A percentile compares a stretch with the other conserved stretches of the same genome.
phyloP scores from a whole-genome alignment of 179 eudicot genomes.

The Silene vulgaris region DNA sequence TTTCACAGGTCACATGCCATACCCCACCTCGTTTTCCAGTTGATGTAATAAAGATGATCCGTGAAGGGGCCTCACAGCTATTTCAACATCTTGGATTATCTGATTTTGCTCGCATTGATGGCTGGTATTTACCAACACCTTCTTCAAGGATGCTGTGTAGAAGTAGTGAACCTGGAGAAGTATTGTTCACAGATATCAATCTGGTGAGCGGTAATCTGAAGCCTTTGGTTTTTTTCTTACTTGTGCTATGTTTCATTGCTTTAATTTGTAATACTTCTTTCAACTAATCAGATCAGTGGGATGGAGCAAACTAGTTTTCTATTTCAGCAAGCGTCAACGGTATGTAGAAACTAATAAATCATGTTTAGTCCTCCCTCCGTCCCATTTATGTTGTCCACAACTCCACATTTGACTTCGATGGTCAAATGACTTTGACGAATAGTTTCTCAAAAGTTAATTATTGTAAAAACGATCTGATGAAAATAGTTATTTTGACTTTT shows the following conservation, averaged over 20 bases:
- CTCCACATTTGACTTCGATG: neutral
- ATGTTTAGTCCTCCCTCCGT: neutral
- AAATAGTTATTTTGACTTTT: neutral
- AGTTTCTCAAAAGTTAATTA: slow-evolving; percentile 1
- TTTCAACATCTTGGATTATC: slow-evolving; percentile 59
- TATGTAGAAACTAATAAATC: slow-evolving; percentile 18
- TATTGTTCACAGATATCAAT: slow-evolving; percentile 79
- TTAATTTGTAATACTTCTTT: neutral
- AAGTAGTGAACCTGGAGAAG: slow-evolving; percentile 49
- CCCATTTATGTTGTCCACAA: neutral
- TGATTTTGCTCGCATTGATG: slow-evolving; percentile 95
- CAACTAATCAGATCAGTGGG: slow-evolving; percentile 63
- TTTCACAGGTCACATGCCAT: slow-evolving; percentile 73
- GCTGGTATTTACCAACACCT: slow-evolving; percentile 72
- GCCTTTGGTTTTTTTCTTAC: neutral
- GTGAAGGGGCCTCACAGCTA: slow-evolving; percentile 70
- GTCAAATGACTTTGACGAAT: neutral
- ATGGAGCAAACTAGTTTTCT: slow-evolving; percentile 98
- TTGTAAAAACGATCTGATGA: neutral
- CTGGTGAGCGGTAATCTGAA: slow-evolving; percentile 43
- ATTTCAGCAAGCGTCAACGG: slow-evolving; percentile 96
- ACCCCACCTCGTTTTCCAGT: slow-evolving; percentile 87
- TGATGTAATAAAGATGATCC: slow-evolving; percentile 56
- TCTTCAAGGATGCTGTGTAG: slow-evolving; percentile 45
- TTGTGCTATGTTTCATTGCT: neutral